phyloP scores from a whole-genome alignment of 2,329 filamentous ascomycete species.

The Chaetomiaceae sp. region DNA sequence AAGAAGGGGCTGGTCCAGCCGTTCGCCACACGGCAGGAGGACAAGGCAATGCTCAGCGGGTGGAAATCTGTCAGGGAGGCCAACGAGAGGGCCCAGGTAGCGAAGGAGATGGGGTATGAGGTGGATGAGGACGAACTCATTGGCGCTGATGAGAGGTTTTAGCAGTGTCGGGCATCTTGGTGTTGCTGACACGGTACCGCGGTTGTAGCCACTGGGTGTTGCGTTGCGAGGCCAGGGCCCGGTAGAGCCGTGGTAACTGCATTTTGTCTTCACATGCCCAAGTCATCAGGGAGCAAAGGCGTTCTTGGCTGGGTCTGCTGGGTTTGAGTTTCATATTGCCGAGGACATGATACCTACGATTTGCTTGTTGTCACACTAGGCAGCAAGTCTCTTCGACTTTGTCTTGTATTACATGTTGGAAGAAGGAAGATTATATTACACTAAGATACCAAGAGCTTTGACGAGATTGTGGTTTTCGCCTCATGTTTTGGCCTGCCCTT shows the following conservation, averaged over 20 bases:
- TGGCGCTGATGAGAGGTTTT: constrained; percentile 23
- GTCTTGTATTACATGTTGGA: background rate
- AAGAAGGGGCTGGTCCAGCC: constrained; percentile 41
- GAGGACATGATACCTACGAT: background rate
- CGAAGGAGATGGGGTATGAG: constrained; percentile 38
- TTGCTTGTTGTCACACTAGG: too few relatives aligned
- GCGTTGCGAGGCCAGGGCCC: background rate
- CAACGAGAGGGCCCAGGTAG: constrained; percentile 37
- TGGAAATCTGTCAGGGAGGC: constrained; percentile 41
- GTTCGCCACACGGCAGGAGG: constrained; percentile 37
- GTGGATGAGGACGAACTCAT: constrained; percentile 33
- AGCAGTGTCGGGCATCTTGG: background rate
- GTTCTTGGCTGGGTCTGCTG: constrained; percentile 5
- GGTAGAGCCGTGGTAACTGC: background rate
- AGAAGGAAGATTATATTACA: too few relatives aligned
- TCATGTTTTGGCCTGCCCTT: too few relatives aligned
- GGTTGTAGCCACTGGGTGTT: background rate
- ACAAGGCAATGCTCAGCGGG: constrained; percentile 39
- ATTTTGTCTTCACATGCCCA: background rate
- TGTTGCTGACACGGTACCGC: background rate
- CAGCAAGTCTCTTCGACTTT: too few relatives aligned
- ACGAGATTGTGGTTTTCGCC: too few relatives aligned
- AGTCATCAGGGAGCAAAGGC: constrained; percentile 1
- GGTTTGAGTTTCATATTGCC: too few relatives aligned
- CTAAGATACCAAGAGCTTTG: too few relatives aligned